Percentiles rank a stretch among this genome's conserved stretches.
Conservation (phyloP, 306 rosid species). For the Cicer pinnatifidum region DNA sequence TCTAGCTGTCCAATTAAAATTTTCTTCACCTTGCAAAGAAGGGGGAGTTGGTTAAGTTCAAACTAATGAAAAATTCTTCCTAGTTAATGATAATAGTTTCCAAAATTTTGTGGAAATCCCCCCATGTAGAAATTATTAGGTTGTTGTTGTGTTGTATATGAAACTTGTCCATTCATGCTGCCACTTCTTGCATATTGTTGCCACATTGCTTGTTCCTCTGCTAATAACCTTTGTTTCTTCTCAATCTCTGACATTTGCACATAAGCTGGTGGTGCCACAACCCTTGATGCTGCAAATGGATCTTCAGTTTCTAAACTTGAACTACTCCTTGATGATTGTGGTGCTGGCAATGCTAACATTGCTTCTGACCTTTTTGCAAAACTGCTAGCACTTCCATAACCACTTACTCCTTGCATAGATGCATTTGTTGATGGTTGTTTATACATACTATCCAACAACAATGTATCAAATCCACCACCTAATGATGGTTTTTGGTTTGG, state of each 20-base stretch:
- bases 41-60: neutral
- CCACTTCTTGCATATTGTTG: constrained; percentile 77
- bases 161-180: constrained; percentile 71
- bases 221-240: constrained; percentile 67
- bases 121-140: constrained; percentile 56
- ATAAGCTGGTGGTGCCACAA: constrained; percentile 73
- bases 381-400: constrained; percentile 78
- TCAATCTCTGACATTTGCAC: constrained; percentile 93
- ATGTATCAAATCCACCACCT: constrained; percentile 74
- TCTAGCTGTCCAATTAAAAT: neutral
- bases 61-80: constrained; percentile 1
- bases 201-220: constrained; percentile 88
- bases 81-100: constrained; percentile 40
- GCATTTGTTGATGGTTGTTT: constrained; percentile 47
- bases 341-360: constrained; percentile 83
- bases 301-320: constrained; percentile 40
- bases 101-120: constrained; percentile 60
- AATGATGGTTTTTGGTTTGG: constrained; percentile 55
- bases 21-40: constrained; percentile 7
- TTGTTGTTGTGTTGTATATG: constrained; percentile 36
- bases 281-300: constrained; percentile 81
- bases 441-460: constrained; percentile 82
- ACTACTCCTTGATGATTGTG: constrained; percentile 42
- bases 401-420: constrained; percentile 48
- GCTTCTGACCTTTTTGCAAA: constrained; percentile 62